Conservation (phyloP, 139 green algal species). For the Diplosphaera chodatii region DNA sequence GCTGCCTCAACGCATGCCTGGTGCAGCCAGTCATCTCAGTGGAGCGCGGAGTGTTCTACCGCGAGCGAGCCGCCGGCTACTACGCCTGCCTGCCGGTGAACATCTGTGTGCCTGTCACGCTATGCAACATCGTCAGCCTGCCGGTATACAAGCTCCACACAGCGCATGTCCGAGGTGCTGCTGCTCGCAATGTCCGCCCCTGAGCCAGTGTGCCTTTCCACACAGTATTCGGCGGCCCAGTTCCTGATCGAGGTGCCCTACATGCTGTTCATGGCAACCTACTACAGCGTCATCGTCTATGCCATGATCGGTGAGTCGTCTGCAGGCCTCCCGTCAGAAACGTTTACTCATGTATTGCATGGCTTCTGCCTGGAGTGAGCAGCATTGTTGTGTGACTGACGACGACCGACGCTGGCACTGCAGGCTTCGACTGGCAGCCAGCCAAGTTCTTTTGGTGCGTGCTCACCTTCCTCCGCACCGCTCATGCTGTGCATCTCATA, state of each 20-base stretch:
- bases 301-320: conserved; percentile 31
- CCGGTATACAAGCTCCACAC: too few relatives aligned
- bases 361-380: too few relatives aligned
- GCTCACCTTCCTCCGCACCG: neutral
- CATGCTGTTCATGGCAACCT: conserved; percentile 1
- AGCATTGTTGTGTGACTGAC: too few relatives aligned
- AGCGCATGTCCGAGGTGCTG: too few relatives aligned
- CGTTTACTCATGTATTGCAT: too few relatives aligned
- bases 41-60: conserved; percentile 8
- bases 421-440: conserved; percentile 24
- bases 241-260: conserved; percentile 17
- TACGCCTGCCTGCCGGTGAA: conserved; percentile 11
- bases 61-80: conserved; percentile 21
- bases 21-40: conserved; percentile 1
- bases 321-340: too few relatives aligned
- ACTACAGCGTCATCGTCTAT: conserved; percentile 21
- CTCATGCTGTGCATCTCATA: neutral
- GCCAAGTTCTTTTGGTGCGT: conserved; percentile 18
- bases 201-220: too few relatives aligned
- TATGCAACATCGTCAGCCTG: too few relatives aligned
- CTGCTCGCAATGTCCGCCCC: too few relatives aligned
- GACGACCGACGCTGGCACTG: too few relatives aligned
- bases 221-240: conserved; percentile 4
- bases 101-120: too few relatives aligned
- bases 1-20: conserved; percentile 12